Conservation (phyloP, 2,329 filamentous ascomycete genomes). For the Aspergillus sp. region DNA sequence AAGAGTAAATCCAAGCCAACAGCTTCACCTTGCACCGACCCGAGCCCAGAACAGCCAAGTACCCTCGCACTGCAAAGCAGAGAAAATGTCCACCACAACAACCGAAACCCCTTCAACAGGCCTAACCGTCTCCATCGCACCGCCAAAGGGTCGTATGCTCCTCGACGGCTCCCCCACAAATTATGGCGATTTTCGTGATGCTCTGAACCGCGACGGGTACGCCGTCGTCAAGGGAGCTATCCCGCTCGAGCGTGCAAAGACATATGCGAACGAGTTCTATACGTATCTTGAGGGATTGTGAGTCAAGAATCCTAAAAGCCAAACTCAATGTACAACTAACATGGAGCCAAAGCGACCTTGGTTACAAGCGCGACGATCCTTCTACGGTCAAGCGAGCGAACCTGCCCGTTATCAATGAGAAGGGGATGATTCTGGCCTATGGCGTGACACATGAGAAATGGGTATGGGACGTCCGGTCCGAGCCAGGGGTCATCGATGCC, state of each 20-base stretch:
- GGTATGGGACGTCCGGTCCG: slow-evolving; percentile 52
- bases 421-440: slow-evolving; percentile 55
- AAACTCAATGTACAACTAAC: too few relatives aligned
- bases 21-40: too few relatives aligned
- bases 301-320: background rate
- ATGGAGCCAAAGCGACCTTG: slow-evolving; percentile 31
- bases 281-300: slow-evolving; percentile 30
- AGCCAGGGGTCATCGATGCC: slow-evolving; percentile 52
- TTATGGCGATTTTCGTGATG: slow-evolving; percentile 31
- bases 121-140: background rate
- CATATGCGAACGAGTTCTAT: slow-evolving; percentile 31
- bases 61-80: background rate
- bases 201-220: slow-evolving; percentile 46
- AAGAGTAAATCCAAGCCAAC: too few relatives aligned
- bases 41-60: too few relatives aligned
- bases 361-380: slow-evolving; percentile 41
- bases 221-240: slow-evolving; percentile 53
- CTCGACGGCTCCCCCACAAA: slow-evolving; percentile 24
- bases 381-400: slow-evolving; percentile 39
- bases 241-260: slow-evolving; percentile 44
- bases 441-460: slow-evolving; percentile 55
- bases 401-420: slow-evolving; percentile 50
- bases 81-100: slow-evolving; percentile 24
- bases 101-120: slow-evolving; percentile 3
- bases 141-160: slow-evolving; percentile 24